A percentile compares a stretch with the other conserved stretches of the same genome.
phyloP scores from a whole-genome alignment of 1,284 basidiomycete species.

The Naganishia cerealis region DNA sequence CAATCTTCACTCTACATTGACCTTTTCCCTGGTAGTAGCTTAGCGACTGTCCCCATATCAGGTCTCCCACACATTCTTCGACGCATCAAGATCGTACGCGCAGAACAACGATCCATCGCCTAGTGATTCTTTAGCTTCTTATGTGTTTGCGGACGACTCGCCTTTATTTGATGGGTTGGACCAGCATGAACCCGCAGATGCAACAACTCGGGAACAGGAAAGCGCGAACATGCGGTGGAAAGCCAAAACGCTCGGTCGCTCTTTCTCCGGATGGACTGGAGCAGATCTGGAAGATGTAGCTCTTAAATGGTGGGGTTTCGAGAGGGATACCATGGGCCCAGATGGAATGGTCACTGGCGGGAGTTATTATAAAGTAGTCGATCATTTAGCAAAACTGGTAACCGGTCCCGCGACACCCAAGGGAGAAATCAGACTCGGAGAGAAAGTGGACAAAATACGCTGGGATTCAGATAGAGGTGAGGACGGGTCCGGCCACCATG shows the following conservation, averaged over 20 bases:
- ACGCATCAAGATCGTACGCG: constrained; percentile 30
- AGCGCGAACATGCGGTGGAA: constrained; percentile 20
- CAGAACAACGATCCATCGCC: constrained; percentile 30
- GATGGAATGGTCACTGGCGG: constrained; percentile 47
- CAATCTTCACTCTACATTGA: background rate
- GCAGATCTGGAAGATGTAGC: constrained; percentile 46
- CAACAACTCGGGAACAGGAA: background rate
- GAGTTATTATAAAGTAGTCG: constrained; percentile 42
- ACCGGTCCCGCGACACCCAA: constrained; percentile 33
- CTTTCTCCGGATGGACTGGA: constrained; percentile 42
- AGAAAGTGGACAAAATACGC: constrained; percentile 40
- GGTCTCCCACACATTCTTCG: constrained; percentile 34
- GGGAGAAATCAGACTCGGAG: constrained; percentile 38
- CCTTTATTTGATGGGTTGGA: constrained; percentile 36
- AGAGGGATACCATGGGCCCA: constrained; percentile 46
- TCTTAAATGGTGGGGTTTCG: constrained; percentile 48
- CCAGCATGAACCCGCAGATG: background rate
- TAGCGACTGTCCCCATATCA: background rate
- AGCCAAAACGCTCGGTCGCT: constrained; percentile 31
- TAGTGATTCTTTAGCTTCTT: constrained; percentile 25
- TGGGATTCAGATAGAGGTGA: constrained; percentile 31
- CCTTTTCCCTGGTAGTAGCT: background rate
- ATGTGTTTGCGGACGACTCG: constrained; percentile 33
- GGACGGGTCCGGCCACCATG: background rate
- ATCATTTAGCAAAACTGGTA: constrained; percentile 44